Conservation (phyloP, 371 early-diverging fungal species). For the Syncephalastrum sp. region DNA sequence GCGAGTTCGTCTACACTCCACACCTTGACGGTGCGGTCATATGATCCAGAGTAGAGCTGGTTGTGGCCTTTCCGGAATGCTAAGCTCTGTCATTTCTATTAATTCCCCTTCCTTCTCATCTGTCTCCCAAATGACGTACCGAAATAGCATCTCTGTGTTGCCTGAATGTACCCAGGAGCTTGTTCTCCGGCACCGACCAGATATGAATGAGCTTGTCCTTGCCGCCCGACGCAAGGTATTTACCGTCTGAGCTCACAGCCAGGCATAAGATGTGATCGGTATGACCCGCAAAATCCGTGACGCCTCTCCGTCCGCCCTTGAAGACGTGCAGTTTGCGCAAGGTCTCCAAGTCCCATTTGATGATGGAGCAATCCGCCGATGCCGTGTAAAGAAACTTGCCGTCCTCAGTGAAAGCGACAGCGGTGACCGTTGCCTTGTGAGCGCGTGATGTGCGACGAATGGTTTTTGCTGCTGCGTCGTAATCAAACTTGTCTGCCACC, state of each 20-base stretch:
- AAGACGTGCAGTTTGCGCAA: constrained; percentile 61
- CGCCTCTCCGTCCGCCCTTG: constrained; percentile 74
- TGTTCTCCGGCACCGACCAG: constrained; percentile 81
- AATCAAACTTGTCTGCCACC: constrained; percentile 52
- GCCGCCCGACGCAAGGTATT: constrained; percentile 84
- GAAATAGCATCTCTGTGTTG: constrained; percentile 93
- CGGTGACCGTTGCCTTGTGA: constrained; percentile 78
- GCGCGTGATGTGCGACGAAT: constrained; percentile 49
- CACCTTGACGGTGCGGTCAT: constrained; percentile 92
- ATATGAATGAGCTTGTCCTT: constrained; percentile 87
- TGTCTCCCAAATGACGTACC: constrained; percentile 27
- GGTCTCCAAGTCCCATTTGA: constrained; percentile 75
- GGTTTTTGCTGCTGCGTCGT: constrained; percentile 40
- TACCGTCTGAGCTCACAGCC: constrained; percentile 80
- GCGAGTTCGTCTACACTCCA: constrained; percentile 92
- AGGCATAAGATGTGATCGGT: constrained; percentile 78
- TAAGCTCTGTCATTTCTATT: constrained; percentile 53
- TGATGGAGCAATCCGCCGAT: constrained; percentile 87
- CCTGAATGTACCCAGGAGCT: constrained; percentile 69
- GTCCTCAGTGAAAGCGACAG: constrained; percentile 71
- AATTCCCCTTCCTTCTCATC: neutral
- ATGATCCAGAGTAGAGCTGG: constrained; percentile 89
- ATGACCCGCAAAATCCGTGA: constrained; percentile 78
- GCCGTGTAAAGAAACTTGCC: constrained; percentile 78
- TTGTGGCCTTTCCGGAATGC: constrained; percentile 82